A percentile compares a stretch with the other conserved stretches of the same genome.
Evolutionary conservation across 2,329 filamentous ascomycete species (phyloP).

Genomic region (Pseudocercospora vitis): DNA sequence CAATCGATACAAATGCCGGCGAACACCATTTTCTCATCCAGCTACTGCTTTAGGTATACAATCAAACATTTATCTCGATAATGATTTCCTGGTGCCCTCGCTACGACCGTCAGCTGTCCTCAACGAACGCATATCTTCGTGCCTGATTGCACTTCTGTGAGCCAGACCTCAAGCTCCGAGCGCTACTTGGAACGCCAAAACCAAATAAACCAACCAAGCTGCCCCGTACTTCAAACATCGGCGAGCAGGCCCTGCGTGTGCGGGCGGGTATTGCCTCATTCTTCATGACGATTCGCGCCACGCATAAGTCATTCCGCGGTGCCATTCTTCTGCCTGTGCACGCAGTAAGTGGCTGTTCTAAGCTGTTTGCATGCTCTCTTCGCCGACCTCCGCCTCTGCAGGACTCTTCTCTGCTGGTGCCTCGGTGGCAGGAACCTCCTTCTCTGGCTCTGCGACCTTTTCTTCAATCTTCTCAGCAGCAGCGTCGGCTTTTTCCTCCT

Average conservation of each 20-base stretch:
- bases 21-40: background rate
- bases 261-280: background rate
- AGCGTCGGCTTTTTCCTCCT: slow-evolving; percentile 25
- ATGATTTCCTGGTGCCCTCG: background rate
- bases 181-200: background rate
- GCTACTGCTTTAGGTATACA: background rate
- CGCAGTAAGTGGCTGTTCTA: background rate
- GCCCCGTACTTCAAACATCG: background rate
- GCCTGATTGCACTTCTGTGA: background rate
- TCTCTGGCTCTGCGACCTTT: slow-evolving; percentile 21
- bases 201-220: background rate
- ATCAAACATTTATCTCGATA: background rate
- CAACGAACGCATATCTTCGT: background rate
- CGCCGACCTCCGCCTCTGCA: slow-evolving; percentile 8
- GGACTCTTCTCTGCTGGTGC: slow-evolving; percentile 13
- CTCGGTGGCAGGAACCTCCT: background rate
- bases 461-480: slow-evolving; percentile 25
- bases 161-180: slow-evolving; percentile 4
- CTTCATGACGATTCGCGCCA: background rate
- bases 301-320: background rate
- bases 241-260: background rate
- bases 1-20: background rate
- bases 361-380: slow-evolving; percentile 15
- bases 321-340: background rate
- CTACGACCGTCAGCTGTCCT: background rate